Conservation (phyloP, 2,329 filamentous ascomycete genomes). For the Harringtonia aguacate region DNA sequence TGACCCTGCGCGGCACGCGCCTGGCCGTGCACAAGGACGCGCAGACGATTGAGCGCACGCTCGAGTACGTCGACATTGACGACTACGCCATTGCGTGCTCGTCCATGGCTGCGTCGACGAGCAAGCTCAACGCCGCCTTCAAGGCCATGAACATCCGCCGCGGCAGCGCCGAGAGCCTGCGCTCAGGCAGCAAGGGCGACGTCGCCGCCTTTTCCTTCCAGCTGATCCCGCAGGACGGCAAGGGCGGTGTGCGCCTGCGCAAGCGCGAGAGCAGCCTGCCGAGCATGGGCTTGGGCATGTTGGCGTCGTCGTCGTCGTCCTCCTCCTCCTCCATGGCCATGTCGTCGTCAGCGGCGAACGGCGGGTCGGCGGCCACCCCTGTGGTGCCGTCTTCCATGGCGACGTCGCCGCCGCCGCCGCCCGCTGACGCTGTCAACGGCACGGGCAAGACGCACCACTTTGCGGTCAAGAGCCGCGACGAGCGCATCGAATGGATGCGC, state of each 20-base stretch:
- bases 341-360: conserved; percentile 9
- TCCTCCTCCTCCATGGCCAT: conserved; percentile 6
- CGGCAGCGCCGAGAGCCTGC: conserved; percentile 34
- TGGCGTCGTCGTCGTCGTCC: conserved; percentile 4
- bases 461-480: conserved; percentile 74
- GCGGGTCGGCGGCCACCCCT: conserved; percentile 15
- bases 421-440: conserved; percentile 39
- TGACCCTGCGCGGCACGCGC: conserved; percentile 67
- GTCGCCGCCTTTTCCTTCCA: conserved; percentile 73
- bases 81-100: conserved; percentile 84
- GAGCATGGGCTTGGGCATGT: conserved; percentile 18
- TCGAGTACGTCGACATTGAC: conserved; percentile 78
- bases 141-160: conserved; percentile 61
- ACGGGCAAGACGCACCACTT: conserved; percentile 87
- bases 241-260: conserved; percentile 38
- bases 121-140: conserved; percentile 80
- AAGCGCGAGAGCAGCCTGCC: conserved; percentile 36
- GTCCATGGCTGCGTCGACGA: conserved; percentile 58
- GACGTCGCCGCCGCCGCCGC: conserved; percentile 21
- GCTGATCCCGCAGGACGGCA: conserved; percentile 60
- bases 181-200: conserved; percentile 27
- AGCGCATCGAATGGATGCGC: conserved; percentile 95
- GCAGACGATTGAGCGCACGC: conserved; percentile 39
- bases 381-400: neutral
- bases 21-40: conserved; percentile 66